These are phyloP conservation scores for Phlegmacium glaucopus DNA, from an alignment of 768 basidiomycete genomes.

Conservation along the genomic window DNA sequence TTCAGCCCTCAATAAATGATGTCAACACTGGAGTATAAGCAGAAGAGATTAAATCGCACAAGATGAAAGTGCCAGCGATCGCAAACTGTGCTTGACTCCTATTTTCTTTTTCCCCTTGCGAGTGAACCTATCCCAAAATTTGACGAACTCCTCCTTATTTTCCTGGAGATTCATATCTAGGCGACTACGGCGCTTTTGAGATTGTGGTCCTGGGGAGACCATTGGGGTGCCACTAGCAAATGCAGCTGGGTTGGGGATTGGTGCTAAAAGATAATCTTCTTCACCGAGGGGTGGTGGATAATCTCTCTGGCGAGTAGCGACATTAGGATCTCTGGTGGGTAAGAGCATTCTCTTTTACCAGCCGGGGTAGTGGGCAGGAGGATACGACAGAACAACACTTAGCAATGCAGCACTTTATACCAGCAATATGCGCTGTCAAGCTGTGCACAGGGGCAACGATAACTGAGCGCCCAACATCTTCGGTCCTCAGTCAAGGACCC, in stretches of 20 bases:
- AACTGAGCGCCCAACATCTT: no score
- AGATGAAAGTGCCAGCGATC: conserved; percentile 46
- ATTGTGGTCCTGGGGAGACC: conserved; percentile 12
- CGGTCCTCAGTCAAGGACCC: no score
- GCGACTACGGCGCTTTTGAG: conserved; percentile 13
- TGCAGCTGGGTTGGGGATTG: not conserved
- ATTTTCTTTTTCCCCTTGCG: conserved; percentile 44
- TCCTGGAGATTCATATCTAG: conserved; percentile 13
- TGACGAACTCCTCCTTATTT: conserved; percentile 21
- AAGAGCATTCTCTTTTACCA: no score
- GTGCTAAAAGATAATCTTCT: no score
- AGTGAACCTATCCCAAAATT: conserved; percentile 43
- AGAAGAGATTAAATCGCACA: conserved; percentile 33
- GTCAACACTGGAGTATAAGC: not conserved
- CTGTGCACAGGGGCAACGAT: no score
- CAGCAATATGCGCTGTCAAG: no score
- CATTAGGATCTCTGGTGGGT: no score
- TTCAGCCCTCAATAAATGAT: conserved; percentile 46
- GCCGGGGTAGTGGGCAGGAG: no score
- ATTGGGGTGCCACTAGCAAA: not conserved
- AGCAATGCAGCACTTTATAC: no score
- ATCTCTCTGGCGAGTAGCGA: no score
- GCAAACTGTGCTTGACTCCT: conserved; percentile 40
- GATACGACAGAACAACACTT: no score
- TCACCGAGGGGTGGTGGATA: no score